Evolutionary conservation across 345 rosid genomes (phyloP).

Genomic region (Eucalyptus polybractea): DNA sequence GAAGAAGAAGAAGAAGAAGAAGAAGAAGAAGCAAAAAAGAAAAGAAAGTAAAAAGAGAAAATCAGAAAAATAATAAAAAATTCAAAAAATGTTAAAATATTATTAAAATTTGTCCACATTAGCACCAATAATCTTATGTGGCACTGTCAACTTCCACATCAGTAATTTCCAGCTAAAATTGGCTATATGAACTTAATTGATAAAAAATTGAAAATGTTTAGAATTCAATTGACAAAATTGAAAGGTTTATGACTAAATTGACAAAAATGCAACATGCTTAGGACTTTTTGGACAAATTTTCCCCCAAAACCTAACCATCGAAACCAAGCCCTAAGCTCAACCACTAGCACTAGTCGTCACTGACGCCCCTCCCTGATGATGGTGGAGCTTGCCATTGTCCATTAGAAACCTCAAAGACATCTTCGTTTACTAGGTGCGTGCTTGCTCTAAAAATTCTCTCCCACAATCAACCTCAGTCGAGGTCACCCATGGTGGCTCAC

Average conservation of each 20-base stretch:
- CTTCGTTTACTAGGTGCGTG: fast-evolving
- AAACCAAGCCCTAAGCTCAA: background rate
- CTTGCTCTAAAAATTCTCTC: background rate
- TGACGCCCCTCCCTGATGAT: background rate
- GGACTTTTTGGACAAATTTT: too few species aligned
- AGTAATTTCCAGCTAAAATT: too few species aligned
- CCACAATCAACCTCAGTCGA: background rate
- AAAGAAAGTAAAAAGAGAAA: too few species aligned
- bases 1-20: too few species aligned
- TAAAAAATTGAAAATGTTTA: too few species aligned
- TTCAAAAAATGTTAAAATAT: too few species aligned
- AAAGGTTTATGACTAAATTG: too few species aligned
- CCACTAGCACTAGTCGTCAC: background rate
- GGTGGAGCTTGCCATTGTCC: background rate
- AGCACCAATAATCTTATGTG: fast-evolving
- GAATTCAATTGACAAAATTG: too few species aligned
- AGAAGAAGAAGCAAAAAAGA: too few species aligned
- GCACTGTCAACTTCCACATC: fast-evolving
- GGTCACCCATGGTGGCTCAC: background rate
- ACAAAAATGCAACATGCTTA: fast-evolving
- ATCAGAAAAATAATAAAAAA: too few species aligned
- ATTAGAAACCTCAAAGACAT: background rate
- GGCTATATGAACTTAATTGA: too few species aligned
- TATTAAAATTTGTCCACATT: too few species aligned
- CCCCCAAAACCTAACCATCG: background rate